Evolutionary conservation across 2,329 filamentous ascomycete genomes (phyloP).

Genomic region (Fusarium sp.): DNA sequence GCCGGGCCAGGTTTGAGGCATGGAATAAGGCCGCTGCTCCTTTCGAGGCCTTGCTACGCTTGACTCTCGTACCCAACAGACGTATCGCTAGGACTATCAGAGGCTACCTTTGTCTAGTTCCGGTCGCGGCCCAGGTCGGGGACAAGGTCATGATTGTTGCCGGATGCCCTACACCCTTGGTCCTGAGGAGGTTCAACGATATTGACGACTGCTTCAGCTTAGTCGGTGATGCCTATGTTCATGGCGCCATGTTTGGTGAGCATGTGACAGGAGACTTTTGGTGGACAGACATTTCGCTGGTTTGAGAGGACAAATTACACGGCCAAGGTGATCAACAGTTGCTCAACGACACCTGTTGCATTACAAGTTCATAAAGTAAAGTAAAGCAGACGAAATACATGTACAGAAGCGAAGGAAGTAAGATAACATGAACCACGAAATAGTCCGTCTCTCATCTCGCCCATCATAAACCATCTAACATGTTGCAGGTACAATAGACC

Average conservation of each 20-base stretch:
- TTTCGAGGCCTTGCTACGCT: slow-evolving; percentile 30
- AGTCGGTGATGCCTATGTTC: slow-evolving; percentile 30
- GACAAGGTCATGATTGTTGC: slow-evolving; percentile 35
- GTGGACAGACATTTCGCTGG: slow-evolving; percentile 30
- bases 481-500: slow-evolving; percentile 18
- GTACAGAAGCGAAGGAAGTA: slow-evolving; percentile 32
- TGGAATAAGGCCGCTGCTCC: slow-evolving; percentile 28
- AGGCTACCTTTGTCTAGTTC: slow-evolving; percentile 37
- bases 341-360: slow-evolving; percentile 1
- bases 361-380: slow-evolving; percentile 19
- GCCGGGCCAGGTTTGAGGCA: background rate
- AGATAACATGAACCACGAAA: slow-evolving; percentile 35
- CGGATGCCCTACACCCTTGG: slow-evolving; percentile 32
- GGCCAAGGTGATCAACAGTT: background rate
- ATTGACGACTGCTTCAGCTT: slow-evolving; percentile 25
- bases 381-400: slow-evolving; percentile 35
- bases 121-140: slow-evolving; percentile 21
- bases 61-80: slow-evolving; percentile 28
- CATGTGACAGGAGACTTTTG: slow-evolving; percentile 15
- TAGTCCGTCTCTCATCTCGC: slow-evolving; percentile 18
- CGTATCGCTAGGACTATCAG: slow-evolving; percentile 34
- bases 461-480: slow-evolving; percentile 17
- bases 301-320: background rate
- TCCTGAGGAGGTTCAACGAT: slow-evolving; percentile 24
- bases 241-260: slow-evolving; percentile 37